Evolutionary conservation across 176 grass and related monocot species (phyloP), one percentile per base, ranked within the genome.

Genomic region (Eragrostis curvula): DNA sequence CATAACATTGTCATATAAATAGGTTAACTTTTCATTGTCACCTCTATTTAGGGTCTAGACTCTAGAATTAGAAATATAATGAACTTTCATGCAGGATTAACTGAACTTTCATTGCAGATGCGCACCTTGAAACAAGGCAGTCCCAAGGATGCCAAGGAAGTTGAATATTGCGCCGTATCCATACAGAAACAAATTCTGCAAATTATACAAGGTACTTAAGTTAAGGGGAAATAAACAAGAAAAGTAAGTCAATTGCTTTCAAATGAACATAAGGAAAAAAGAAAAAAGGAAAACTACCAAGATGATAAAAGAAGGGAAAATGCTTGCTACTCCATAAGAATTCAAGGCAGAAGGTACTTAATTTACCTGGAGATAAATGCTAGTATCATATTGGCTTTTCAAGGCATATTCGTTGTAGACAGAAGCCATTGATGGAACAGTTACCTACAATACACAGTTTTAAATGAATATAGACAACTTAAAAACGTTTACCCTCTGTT

Each of bases 361-460:
- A 39, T 2, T 58, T 77, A 99, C 96, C 96, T 99, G 96, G 68
- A 99, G 96, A 89, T 99, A 99, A 66, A 99, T 99, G 73, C 93
- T 99, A n/a, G 96, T 99, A 47, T 99, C 96, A 23, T 93, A 97
- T 86, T 99, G 96, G 72, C 96, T 99, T 88, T 99, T 99, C 74
- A 99, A 86, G 67, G 96, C 96, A 86, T 96, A 96, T 79, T 99
- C 96, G 80, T 99, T 99, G 87, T 88, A 99, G 79, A 99, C 96
- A 64, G 96, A 99, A 53, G 96, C 96, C 82, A 99, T 21, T 76
- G 96, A 95, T 77, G 96, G 96, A 74, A 99, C 96, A 82, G 93
- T 99, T 84, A 99, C 87, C 96, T 99, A 78, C 11, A 81, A 43
- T 66, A 55, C 39, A 80, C 64, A 85, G 24, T 47, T 40, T 41